Evolutionary conservation across 2,329 filamentous ascomycete genomes (phyloP).

Genomic region (Alternaria triticina): DNA sequence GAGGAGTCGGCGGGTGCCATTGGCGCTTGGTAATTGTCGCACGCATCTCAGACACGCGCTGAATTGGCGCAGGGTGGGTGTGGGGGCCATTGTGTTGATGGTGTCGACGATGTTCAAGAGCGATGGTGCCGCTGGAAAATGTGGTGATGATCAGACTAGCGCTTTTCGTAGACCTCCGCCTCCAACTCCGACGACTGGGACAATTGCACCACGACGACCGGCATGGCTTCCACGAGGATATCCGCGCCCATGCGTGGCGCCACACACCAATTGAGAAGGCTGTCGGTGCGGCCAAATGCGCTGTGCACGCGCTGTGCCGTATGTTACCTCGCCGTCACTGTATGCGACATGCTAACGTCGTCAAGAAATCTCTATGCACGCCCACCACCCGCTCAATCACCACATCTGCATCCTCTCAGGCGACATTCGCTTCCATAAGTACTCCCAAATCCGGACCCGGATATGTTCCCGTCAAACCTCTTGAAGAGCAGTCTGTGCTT

Average conservation of each 20-base stretch:
- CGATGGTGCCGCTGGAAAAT: conserved; percentile 24
- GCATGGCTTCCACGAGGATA: conserved; percentile 51
- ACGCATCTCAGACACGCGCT: conserved; percentile 45
- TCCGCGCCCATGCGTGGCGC: conserved; percentile 46
- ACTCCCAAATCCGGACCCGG: conserved; percentile 46
- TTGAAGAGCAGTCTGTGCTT: conserved; percentile 64
- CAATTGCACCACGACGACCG: conserved; percentile 28
- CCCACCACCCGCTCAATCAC: conserved; percentile 38
- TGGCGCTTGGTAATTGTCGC: conserved; percentile 38
- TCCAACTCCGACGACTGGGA: conserved; percentile 32
- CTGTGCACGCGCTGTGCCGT: conserved; percentile 57
- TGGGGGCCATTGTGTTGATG: conserved; percentile 42
- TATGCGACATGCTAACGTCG: conserved; percentile 42
- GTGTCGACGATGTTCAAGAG: conserved; percentile 3
- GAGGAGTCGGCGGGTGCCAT: conserved; percentile 52
- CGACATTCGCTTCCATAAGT: conserved; percentile 56
- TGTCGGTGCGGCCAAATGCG: conserved; percentile 39
- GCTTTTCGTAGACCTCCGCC: conserved; percentile 31
- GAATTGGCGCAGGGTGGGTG: conserved; percentile 43
- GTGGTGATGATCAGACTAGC: conserved; percentile 18
- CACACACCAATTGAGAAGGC: conserved; percentile 37
- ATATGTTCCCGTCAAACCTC: conserved; percentile 42
- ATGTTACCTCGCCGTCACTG: conserved; percentile 48
- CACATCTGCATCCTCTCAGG: conserved; percentile 62
- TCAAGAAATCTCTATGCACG: conserved; percentile 33